Evolutionary conservation across 129 eudicot genomes (phyloP), one percentile per base, ranked within the genome.

Genomic region (Centrapalus pauciflorus): DNA sequence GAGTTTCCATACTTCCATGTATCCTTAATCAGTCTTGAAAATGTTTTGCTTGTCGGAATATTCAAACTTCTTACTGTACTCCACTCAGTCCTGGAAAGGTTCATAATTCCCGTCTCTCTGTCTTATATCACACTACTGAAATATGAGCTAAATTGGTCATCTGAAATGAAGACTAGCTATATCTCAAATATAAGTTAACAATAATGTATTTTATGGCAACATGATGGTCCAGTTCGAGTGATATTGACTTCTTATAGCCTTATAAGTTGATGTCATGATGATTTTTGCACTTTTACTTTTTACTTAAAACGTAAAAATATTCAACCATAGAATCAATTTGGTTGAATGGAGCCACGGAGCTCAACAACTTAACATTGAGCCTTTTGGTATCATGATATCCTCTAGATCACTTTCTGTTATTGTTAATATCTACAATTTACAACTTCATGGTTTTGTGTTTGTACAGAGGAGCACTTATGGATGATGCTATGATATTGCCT

Each of bases 401-500:
- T 10, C 4, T 19, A 33, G 20, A 60, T 38, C 21, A 23, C 8
- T n/a, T 27, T 27, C 30, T 56, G 21, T 30, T n/a, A 57, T 26
- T 11, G 14, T 7, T 29, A 35, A 30, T 25, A 23, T 43, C 3
- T 20, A 41, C 13, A 4, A n/a, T 51, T n/a, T 71, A 29, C 33
- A 46, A 28, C 61, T 28, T 75, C 35, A 32, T 75, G 55, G n/a
- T 55, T 51, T 79, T 49, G 24, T 45, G 76, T 48, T 66, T 48
- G 12, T 79, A 76, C 20, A 91, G 97, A 55, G 97, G 97, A 62
- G 77, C 55, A 69, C 97, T 91, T 71, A 91, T 91, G 97, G 97
- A 87, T 48, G 97, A 91, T 68, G 97, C 96, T 2, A 81, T 91
- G 90, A 91, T 91, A 78, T 83, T 91, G 63, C 88, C 94, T 28